phyloP scores from a whole-genome alignment of 1,284 basidiomycete genomes.

The Apiotrichum laibachii region DNA sequence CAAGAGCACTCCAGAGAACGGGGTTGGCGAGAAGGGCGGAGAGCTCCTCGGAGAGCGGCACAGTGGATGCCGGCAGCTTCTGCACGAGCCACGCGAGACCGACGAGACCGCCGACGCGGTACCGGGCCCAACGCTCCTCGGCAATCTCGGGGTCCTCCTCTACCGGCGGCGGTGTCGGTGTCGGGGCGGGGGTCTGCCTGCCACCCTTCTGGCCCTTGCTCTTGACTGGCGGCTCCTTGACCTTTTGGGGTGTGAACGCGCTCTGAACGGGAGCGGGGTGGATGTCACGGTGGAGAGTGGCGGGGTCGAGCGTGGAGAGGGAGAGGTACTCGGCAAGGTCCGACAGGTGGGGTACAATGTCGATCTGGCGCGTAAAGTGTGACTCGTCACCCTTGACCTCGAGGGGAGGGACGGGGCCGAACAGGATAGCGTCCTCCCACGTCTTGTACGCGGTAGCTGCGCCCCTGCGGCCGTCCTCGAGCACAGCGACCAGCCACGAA shows the following conservation, averaged over 20 bases:
- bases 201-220: background rate
- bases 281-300: constrained; percentile 62
- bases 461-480: constrained; percentile 45
- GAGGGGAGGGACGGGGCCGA: constrained; percentile 6
- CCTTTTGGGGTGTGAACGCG: constrained; percentile 19
- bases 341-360: constrained; percentile 49
- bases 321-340: constrained; percentile 46
- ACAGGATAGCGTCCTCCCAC: constrained; percentile 37
- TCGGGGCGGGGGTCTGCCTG: constrained; percentile 13
- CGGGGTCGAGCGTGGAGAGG: constrained; percentile 63
- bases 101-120: constrained; percentile 70
- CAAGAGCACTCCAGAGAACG: constrained; percentile 40
- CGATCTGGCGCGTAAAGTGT: constrained; percentile 29
- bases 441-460: constrained; percentile 36
- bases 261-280: constrained; percentile 59
- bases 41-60: constrained; percentile 26
- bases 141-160: constrained; percentile 49
- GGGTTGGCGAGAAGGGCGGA: constrained; percentile 33
- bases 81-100: constrained; percentile 59
- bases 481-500: constrained; percentile 62
- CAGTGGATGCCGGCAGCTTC: constrained; percentile 25
- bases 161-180: constrained; percentile 18
- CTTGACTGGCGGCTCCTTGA: constrained; percentile 11
- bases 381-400: constrained; percentile 7
- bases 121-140: constrained; percentile 64